phyloP scores from a whole-genome alignment of 2,329 filamentous ascomycete genomes.

The Pseudogymnoascus sp. region DNA sequence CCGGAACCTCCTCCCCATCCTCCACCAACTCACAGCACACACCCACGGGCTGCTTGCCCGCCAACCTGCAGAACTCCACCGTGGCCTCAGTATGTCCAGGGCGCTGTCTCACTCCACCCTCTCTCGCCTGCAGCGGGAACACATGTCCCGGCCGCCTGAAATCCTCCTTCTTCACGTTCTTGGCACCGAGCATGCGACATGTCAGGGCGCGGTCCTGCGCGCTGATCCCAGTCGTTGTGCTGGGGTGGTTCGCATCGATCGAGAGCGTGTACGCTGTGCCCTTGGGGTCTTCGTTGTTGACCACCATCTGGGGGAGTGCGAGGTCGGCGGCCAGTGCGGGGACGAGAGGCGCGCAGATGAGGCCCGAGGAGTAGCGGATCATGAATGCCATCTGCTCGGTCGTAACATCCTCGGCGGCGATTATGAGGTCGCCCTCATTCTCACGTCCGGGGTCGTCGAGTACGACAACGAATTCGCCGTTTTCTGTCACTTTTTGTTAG shows the following conservation, averaged over 20 bases:
- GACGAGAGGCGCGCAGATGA: constrained; percentile 81
- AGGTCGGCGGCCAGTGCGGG: constrained; percentile 61
- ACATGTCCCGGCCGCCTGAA: constrained; percentile 86
- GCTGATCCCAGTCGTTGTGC: constrained; percentile 80
- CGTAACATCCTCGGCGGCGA: constrained; percentile 77
- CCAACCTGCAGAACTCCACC: constrained; percentile 78
- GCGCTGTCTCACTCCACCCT: constrained; percentile 72
- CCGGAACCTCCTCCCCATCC: constrained; percentile 65
- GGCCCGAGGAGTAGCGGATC: constrained; percentile 81
- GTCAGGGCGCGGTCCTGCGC: constrained; percentile 80
- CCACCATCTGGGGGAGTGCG: constrained; percentile 83
- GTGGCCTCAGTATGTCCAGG: constrained; percentile 89
- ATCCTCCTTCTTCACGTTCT: constrained; percentile 39
- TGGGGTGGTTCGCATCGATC: constrained; percentile 66
- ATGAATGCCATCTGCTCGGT: constrained; percentile 92
- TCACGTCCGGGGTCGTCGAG: constrained; percentile 88
- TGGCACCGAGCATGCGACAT: constrained; percentile 68
- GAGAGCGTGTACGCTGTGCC: constrained; percentile 89
- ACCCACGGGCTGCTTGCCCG: constrained; percentile 67
- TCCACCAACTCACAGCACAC: constrained; percentile 91
- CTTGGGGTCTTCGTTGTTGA: constrained; percentile 66
- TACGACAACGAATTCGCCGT: constrained; percentile 90
- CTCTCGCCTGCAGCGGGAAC: constrained; percentile 69
- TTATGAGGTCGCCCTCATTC: constrained; percentile 97
- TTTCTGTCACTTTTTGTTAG: constrained; percentile 36